Evolutionary conservation across 2,329 filamentous ascomycete genomes (phyloP).

Genomic region (Diaporthe batatas): DNA sequence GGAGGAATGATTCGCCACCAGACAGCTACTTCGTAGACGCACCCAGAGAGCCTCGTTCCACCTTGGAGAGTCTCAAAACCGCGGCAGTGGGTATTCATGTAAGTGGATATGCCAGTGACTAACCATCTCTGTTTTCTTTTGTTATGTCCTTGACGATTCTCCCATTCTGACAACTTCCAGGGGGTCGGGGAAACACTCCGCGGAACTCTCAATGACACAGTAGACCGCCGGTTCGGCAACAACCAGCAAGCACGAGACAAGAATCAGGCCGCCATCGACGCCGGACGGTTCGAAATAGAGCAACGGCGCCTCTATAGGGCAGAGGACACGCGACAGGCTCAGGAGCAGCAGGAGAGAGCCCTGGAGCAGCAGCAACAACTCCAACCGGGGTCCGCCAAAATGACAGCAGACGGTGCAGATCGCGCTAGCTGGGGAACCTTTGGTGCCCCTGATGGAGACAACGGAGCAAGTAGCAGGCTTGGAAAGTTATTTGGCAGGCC

Average conservation of each 20-base stretch:
- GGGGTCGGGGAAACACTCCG: constrained; percentile 32
- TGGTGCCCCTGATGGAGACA: constrained; percentile 4
- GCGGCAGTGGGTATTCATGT: constrained; percentile 16
- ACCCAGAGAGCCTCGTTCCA: constrained; percentile 5
- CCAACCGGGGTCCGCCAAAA: constrained; percentile 53
- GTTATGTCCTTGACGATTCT: too few species aligned
- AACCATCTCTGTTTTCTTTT: background rate
- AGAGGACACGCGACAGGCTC: constrained; percentile 10
- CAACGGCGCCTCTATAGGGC: constrained; percentile 17
- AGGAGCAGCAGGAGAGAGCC: constrained; percentile 76
- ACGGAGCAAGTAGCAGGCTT: background rate
- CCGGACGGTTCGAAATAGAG: constrained; percentile 27
- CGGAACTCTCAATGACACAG: constrained; percentile 11
- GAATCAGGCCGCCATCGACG: constrained; percentile 24
- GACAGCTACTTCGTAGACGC: constrained; percentile 9
- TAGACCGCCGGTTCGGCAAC: constrained; percentile 19
- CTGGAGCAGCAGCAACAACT: constrained; percentile 94
- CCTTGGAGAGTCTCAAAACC: constrained; percentile 13
- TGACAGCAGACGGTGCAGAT: background rate
- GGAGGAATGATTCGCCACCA: constrained; percentile 15
- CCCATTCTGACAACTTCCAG: background rate
- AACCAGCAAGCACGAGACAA: constrained; percentile 25
- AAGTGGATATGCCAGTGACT: background rate
- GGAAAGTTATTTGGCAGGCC: background rate
- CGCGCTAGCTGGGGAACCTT: constrained; percentile 8